A percentile compares a stretch with the other conserved stretches of the same genome.
phyloP scores from a whole-genome alignment of 179 eudicot genomes.

The Patellifolia procumbens region DNA sequence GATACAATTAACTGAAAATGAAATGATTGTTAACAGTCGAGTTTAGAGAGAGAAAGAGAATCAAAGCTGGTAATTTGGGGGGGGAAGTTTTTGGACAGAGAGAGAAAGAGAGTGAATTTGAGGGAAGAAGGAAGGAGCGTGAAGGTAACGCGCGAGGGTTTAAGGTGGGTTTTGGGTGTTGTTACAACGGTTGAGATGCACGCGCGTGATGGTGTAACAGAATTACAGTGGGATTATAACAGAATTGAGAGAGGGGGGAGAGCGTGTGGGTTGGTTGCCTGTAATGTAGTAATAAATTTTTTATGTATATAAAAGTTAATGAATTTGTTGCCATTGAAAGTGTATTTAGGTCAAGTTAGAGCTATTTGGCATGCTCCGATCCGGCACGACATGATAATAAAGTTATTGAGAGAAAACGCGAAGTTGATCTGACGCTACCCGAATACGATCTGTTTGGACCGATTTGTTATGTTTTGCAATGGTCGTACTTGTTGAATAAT shows the following conservation, averaged over 20 bases:
- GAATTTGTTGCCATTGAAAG: no score
- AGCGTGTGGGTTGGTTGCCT: background rate
- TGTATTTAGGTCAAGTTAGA: no score
- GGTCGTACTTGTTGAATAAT: no score
- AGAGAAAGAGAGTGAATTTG: background rate
- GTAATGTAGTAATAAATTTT: no score
- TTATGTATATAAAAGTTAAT: background rate
- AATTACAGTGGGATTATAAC: background rate
- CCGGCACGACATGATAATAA: no score
- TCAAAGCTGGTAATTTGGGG: conserved; percentile 11
- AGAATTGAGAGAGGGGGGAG: conserved; percentile 18
- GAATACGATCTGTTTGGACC: no score
- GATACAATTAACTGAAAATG: conserved; percentile 8
- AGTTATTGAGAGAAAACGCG: no score
- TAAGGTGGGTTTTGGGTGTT: conserved; percentile 7
- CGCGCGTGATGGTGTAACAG: conserved; percentile 15
- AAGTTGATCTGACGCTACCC: no score
- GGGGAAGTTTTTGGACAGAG: conserved; percentile 26
- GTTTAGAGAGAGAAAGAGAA: background rate
- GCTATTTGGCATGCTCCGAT: no score
- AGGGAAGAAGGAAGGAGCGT: background rate
- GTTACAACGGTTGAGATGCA: background rate
- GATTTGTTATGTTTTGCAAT: no score
- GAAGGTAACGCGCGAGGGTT: background rate
- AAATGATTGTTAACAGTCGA: background rate